These are phyloP conservation scores for Pichia sp. DNA, from an alignment of 1,139 yeast genomes.

Conservation along the genomic window DNA sequence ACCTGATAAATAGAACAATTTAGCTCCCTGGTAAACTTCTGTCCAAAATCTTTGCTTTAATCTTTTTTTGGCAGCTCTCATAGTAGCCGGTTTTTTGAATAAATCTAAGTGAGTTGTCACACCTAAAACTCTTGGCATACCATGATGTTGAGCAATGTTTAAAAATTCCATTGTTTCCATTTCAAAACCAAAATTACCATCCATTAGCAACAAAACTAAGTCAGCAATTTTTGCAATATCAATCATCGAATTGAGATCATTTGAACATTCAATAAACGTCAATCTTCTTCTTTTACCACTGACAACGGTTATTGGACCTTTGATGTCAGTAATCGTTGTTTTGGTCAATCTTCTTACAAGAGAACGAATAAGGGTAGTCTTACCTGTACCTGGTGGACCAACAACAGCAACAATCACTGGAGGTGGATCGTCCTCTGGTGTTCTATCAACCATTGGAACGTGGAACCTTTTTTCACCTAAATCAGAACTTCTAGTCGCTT, in stretches of 20 bases:
- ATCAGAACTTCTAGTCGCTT: slow-evolving; percentile 81
- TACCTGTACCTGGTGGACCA: slow-evolving; percentile 99
- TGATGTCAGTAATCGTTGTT: slow-evolving; percentile 73
- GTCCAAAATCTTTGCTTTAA: slow-evolving; percentile 97
- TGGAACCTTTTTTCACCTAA: slow-evolving; percentile 75
- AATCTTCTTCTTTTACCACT: slow-evolving; percentile 90
- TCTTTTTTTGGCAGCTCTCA: slow-evolving; percentile 86
- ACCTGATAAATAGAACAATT: slow-evolving; percentile 88
- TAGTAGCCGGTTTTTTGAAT: slow-evolving; percentile 81
- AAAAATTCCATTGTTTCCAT: slow-evolving; percentile 99
- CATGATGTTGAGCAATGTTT: slow-evolving; percentile 94
- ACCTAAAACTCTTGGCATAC: slow-evolving; percentile 96
- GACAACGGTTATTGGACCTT: slow-evolving; percentile 97
- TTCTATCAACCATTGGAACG: slow-evolving; percentile 96
- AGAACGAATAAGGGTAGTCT: slow-evolving; percentile 86
- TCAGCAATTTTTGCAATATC: slow-evolving; percentile 96
- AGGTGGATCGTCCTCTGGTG: slow-evolving; percentile 97
- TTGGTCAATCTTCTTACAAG: slow-evolving; percentile 85
- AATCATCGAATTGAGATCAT: slow-evolving; percentile 91
- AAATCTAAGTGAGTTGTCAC: slow-evolving; percentile 93
- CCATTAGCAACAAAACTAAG: slow-evolving; percentile 78
- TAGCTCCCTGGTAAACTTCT: slow-evolving; percentile 97
- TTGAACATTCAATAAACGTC: slow-evolving; percentile 87
- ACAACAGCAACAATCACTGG: slow-evolving; percentile 95
- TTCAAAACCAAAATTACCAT: slow-evolving; percentile 96